A percentile compares a stretch with the other conserved stretches of the same genome.
Conservation (phyloP, 768 basidiomycete genomes). For the Lentinula raphanica region DNA sequence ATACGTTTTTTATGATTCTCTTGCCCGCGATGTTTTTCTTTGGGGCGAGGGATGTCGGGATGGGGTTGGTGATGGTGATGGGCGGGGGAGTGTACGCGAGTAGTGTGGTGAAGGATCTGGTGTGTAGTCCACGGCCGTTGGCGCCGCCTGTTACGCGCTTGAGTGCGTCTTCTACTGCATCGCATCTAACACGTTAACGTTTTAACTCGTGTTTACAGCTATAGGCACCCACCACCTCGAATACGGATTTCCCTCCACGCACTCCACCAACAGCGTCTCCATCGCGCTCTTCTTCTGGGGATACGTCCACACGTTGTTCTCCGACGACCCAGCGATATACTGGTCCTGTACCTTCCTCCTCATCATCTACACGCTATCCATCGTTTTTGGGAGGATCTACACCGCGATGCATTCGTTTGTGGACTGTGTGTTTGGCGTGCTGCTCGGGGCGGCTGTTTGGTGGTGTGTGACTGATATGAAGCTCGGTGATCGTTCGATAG, state of each 20-base stretch:
- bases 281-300: constrained; percentile 79
- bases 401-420: constrained; percentile 87
- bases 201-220: constrained; percentile 31
- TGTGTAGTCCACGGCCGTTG: constrained; percentile 87
- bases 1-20: constrained; percentile 90
- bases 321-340: constrained; percentile 15
- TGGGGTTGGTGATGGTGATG: constrained; percentile 72
- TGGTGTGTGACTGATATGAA: constrained; percentile 36
- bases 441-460: constrained; percentile 70
- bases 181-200: neutral
- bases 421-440: constrained; percentile 59
- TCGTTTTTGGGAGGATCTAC: constrained; percentile 78
- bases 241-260: constrained; percentile 95
- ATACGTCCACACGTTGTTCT: constrained; percentile 48
- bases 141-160: constrained; percentile 88
- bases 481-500: constrained; percentile 23
- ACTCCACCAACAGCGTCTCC: constrained; percentile 86
- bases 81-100: constrained; percentile 82
- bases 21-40: constrained; percentile 89
- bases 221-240: constrained; percentile 80
- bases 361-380: constrained; percentile 56
- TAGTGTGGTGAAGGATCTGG: constrained; percentile 82
- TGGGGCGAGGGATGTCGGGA: constrained; percentile 48
- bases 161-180: constrained; percentile 49
- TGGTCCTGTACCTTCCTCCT: constrained; percentile 36